Conservation (phyloP, 495 filamentous ascomycete genomes). For the Baudoinia panamericana region DNA sequence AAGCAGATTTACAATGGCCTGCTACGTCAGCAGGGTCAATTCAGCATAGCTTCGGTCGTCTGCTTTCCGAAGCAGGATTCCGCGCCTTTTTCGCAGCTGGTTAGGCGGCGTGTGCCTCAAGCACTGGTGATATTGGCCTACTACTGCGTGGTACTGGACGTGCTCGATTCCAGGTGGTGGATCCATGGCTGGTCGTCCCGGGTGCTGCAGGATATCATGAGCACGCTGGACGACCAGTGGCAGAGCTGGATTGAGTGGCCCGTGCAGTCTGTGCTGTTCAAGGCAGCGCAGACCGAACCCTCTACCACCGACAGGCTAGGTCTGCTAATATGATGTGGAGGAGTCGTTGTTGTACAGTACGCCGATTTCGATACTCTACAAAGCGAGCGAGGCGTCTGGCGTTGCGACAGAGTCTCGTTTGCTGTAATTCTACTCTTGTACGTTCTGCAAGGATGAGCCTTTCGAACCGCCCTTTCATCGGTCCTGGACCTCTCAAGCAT, state of each 20-base stretch:
- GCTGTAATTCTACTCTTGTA: no score
- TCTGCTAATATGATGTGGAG: not conserved
- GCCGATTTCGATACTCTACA: no score
- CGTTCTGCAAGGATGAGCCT: no score
- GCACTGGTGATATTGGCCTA: constrained; percentile 17
- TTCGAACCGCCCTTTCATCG: no score
- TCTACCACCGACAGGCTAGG: not conserved
- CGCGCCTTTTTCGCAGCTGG: constrained; percentile 10
- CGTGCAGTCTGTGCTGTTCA: constrained; percentile 6
- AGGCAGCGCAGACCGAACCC: no score
- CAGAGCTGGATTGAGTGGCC: constrained; percentile 19
- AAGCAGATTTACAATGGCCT: constrained; percentile 14
- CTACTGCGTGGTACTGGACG: constrained; percentile 15
- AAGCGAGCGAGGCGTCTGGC: no score
- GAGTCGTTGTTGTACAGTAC: not conserved
- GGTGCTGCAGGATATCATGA: constrained; percentile 14
- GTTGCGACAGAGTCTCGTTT: no score
- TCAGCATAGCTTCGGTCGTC: constrained; percentile 14
- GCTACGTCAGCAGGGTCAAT: not conserved
- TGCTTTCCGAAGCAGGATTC: constrained; percentile 19
- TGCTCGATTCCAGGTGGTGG: constrained; percentile 14
- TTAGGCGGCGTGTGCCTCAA: constrained; percentile 15
- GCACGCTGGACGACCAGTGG: constrained; percentile 13
- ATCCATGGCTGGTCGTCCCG: constrained; percentile 13
- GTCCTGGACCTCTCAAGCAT: no score